These are phyloP conservation scores for Chlamydomonas asymmetrica DNA, from an alignment of 139 green algal genomes.

Conservation along the genomic window DNA sequence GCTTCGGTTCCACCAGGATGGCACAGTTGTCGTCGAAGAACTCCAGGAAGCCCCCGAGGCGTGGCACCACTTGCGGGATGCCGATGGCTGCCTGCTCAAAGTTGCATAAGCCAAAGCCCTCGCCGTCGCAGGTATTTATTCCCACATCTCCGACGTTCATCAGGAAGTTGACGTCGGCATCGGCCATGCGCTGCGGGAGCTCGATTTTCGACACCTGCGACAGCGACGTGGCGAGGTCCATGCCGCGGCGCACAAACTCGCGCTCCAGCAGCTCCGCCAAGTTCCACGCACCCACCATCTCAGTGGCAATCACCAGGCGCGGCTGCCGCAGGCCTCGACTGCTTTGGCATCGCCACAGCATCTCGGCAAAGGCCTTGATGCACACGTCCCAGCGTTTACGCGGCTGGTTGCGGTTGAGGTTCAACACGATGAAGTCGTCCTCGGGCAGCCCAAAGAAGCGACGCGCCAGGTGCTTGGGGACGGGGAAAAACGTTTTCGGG, in stretches of 20 bases:
- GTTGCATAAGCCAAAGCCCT: constrained; percentile 27
- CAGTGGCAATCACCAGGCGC: constrained; percentile 12
- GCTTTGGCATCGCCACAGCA: neutral
- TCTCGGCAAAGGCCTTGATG: constrained; percentile 30
- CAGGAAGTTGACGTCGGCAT: constrained; percentile 23
- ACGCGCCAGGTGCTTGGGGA: neutral
- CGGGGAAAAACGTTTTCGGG: neutral
- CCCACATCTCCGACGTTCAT: constrained; percentile 11
- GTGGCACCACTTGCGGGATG: constrained; percentile 20
- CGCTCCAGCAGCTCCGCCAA: constrained; percentile 9
- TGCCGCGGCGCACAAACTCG: constrained; percentile 12
- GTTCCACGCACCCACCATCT: constrained; percentile 17
- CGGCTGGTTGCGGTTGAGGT: constrained; percentile 32
- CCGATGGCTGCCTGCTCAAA: constrained; percentile 18
- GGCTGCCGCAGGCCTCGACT: no score
- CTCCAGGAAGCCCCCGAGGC: constrained; percentile 23
- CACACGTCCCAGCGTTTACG: constrained; percentile 34
- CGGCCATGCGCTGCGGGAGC: constrained; percentile 7
- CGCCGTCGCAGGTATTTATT: constrained; percentile 29
- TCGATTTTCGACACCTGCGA: neutral
- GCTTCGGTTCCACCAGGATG: constrained; percentile 2
- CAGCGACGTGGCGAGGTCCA: neutral
- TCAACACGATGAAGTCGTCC: constrained; percentile 26
- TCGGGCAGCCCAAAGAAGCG: constrained; percentile 9
- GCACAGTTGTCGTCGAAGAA: constrained; percentile 16